Percentiles rank a stretch among this genome's conserved stretches.
These are phyloP conservation scores for Telopea speciosissima DNA, from an alignment of 177 flowering plant species.

Conservation along the genomic window DNA sequence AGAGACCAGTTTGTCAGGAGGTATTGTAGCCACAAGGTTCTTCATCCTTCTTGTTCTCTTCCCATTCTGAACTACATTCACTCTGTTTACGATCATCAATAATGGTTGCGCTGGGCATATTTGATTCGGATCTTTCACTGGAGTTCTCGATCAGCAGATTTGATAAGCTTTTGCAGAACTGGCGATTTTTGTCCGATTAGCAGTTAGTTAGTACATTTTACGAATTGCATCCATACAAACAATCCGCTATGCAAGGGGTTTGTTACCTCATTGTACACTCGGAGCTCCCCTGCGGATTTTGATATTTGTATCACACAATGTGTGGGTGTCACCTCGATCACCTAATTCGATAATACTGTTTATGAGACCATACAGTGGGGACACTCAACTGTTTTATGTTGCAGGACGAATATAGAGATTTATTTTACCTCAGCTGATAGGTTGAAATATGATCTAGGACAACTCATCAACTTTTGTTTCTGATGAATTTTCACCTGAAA, in stretches of 20 bases:
- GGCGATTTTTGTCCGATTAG: slow-evolving; percentile 14
- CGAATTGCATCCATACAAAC: neutral
- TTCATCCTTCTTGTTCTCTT: slow-evolving; percentile 3
- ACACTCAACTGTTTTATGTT: neutral
- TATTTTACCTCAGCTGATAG: slow-evolving; percentile 62
- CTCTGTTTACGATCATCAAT: slow-evolving; percentile 4
- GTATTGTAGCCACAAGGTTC: slow-evolving; percentile 21
- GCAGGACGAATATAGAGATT: slow-evolving; percentile 4
- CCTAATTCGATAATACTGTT: slow-evolving; percentile 27
- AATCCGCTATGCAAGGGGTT: neutral
- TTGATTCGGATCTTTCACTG: slow-evolving; percentile 8
- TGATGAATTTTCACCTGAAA: slow-evolving; percentile 51
- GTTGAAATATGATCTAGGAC: slow-evolving; percentile 39
- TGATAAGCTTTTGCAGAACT: slow-evolving; percentile 73
- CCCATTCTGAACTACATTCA: slow-evolving; percentile 28
- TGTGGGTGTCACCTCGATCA: slow-evolving; percentile 69
- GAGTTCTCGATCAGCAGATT: slow-evolving; percentile 40
- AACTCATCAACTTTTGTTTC: slow-evolving; percentile 30
- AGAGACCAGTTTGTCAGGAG: slow-evolving; percentile 18
- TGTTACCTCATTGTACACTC: slow-evolving; percentile 46
- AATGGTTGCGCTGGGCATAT: slow-evolving; percentile 9
- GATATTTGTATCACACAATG: slow-evolving; percentile 72
- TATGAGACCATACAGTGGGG: neutral
- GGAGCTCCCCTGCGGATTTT: slow-evolving; percentile 53
- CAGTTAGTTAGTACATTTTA: neutral